A percentile compares a stretch with the other conserved stretches of the same genome.
Evolutionary conservation across 1,284 basidiomycete genomes (phyloP).

Genomic region (Puccinia triticina): DNA sequence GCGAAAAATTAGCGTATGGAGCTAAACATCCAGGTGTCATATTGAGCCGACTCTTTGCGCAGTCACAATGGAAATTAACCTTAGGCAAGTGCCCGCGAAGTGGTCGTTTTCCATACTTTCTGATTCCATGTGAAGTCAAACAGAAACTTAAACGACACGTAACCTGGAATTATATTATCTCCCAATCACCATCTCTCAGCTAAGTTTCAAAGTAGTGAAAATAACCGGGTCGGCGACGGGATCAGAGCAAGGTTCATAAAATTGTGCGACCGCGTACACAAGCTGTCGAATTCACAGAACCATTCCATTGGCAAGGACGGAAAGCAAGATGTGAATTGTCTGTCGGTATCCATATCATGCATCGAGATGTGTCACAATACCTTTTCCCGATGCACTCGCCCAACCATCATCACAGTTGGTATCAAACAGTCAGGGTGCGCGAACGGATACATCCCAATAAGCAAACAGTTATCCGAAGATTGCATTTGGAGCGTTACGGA

Average conservation of each 20-base stretch:
- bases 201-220: background rate
- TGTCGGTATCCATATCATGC: slow-evolving; percentile 19
- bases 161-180: background rate
- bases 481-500: slow-evolving; percentile 23
- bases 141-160: background rate
- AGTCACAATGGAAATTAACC: slow-evolving; percentile 18
- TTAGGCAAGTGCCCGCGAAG: slow-evolving; percentile 15
- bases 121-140: background rate
- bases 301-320: background rate
- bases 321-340: background rate
- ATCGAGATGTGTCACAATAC: background rate
- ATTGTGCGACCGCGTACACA: background rate
- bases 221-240: background rate
- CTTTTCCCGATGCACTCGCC: background rate
- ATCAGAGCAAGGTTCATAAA: slow-evolving; percentile 14
- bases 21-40: slow-evolving; percentile 19
- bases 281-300: slow-evolving; percentile 8
- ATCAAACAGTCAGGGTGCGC: slow-evolving; percentile 3
- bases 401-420: slow-evolving; percentile 28
- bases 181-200: background rate
- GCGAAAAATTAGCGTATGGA: slow-evolving; percentile 15
- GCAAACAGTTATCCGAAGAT: slow-evolving; percentile 11
- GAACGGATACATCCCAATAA: background rate
- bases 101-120: background rate
- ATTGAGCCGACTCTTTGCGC: slow-evolving; percentile 13